These are phyloP conservation scores for Leucaena leucocephala DNA, from an alignment of 306 rosid genomes.

Conservation along the genomic window DNA sequence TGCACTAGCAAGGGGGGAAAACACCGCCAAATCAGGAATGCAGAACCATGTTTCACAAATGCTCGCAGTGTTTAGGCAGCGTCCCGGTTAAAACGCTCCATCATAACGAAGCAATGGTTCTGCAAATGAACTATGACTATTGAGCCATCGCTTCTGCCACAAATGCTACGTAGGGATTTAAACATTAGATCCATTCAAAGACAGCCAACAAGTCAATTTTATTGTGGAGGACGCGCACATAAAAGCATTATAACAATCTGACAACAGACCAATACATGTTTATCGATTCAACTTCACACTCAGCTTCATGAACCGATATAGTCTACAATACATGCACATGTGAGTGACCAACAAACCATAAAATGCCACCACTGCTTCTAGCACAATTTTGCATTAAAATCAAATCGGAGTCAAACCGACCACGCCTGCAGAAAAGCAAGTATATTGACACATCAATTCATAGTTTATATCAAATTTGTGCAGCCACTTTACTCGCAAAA, in stretches of 20 bases:
- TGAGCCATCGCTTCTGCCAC: neutral
- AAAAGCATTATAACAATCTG: neutral
- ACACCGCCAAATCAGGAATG: neutral
- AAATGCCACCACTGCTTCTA: slow-evolving; percentile 14
- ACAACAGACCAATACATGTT: neutral
- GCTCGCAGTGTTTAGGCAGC: neutral
- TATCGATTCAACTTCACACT: slow-evolving; percentile 12
- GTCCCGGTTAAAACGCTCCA: neutral
- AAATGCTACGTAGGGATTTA: neutral
- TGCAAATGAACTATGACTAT: neutral
- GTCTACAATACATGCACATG: slow-evolving; percentile 31
- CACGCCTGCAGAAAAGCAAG: slow-evolving; percentile 56
- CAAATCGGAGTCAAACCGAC: slow-evolving; percentile 70
- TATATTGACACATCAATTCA: neutral
- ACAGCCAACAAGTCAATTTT: slow-evolving; percentile 22
- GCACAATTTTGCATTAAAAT: slow-evolving; percentile 35
- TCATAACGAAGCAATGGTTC: too few relatives aligned
- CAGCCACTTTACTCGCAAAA: too few relatives aligned
- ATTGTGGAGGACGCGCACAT: slow-evolving; percentile 14
- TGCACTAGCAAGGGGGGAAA: too few relatives aligned
- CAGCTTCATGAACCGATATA: neutral
- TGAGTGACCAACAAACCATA: slow-evolving; percentile 23
- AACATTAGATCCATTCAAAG: neutral
- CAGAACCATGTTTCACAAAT: neutral
- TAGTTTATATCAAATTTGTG: too few relatives aligned